Evolutionary conservation across 225 moss, liverwort and hornwort genomes (phyloP), one percentile per base, ranked within the genome.

Genomic region (Physcomitrium patens): DNA sequence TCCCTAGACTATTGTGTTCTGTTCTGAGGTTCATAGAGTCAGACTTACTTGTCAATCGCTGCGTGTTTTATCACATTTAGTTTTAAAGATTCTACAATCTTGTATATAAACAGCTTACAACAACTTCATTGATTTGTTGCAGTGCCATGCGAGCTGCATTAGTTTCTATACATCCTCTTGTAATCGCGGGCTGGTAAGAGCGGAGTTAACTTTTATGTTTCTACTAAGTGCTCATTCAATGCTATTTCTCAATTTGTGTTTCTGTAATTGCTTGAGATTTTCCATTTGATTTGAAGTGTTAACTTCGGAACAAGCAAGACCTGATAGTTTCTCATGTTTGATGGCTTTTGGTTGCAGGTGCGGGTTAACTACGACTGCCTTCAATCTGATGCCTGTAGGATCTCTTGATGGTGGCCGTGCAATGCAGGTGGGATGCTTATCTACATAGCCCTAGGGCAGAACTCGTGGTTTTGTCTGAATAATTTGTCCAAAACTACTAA

Each of bases 361-460:
- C 84, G 94, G 94, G 22, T 79, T 94, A 79, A 89, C 89, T 13
- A 94, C 94, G 52, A 92, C 91, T 52, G 90, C 94, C 17, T 92
- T 91, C 80, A 94, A 94, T 67, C 82, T 92, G 65, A 88, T 94
- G 72, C 92, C 92, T 16, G 91, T 91, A 55, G 94, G 94, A 43
- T 91, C 87, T 70, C 78, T 94, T 65, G 94, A 94, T 68, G 94
- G 94, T 60, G 94, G 94, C 53, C 82, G 94, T 74, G 87, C 90
- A 22, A 90, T 92, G 80, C 91, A 94, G 82, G 85, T 81, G 67
- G 51, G 78, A 55, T 17, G 54, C 8, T 17, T 9, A 55, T 55
- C 54, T 55, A 8, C 19, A 37, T 7, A 37, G 13, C 3, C 10
- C 46, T 24, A 20, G 24, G 51, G 28, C 68, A 55, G 13, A 47